phyloP scores from a whole-genome alignment of 192 early-diverging fungal genomes.

The Backusella luteola region DNA sequence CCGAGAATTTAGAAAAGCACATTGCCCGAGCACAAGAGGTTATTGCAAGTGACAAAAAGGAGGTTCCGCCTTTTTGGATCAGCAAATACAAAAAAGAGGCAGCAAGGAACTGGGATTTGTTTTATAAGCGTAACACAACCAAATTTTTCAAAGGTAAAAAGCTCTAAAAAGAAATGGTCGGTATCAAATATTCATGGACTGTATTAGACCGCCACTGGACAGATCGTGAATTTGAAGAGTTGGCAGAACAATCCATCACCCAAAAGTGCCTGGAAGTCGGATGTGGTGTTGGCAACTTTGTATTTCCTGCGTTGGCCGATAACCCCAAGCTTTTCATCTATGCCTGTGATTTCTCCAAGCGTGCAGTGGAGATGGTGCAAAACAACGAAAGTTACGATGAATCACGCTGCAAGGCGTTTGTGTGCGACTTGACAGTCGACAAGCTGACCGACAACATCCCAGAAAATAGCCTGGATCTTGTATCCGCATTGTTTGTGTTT shows the following conservation, averaged over 20 bases:
- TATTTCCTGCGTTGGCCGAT: constrained; percentile 88
- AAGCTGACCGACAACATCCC: constrained; percentile 66
- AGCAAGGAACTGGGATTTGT: constrained; percentile 78
- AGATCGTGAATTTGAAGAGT: constrained; percentile 89
- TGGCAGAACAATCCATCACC: constrained; percentile 34
- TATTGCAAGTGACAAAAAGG: constrained; percentile 61
- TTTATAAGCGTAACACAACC: constrained; percentile 83
- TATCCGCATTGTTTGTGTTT: constrained; percentile 91
- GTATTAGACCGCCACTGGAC: constrained; percentile 89
- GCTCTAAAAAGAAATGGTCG: neutral
- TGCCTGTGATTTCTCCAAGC: constrained; percentile 91
- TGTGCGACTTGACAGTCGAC: constrained; percentile 88
- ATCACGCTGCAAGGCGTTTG: constrained; percentile 84
- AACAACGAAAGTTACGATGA: constrained; percentile 70
- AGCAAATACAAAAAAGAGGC: constrained; percentile 80
- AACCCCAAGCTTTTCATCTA: constrained; percentile 82
- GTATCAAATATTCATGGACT: neutral
- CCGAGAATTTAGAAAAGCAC: constrained; percentile 40
- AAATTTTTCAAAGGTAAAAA: constrained; percentile 85
- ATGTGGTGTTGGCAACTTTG: constrained; percentile 96
- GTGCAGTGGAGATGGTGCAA: constrained; percentile 91
- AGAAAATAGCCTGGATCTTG: constrained; percentile 81
- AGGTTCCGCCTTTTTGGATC: constrained; percentile 72
- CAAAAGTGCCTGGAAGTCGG: constrained; percentile 79
- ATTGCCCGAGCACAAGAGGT: constrained; percentile 54